Percentiles rank a stretch among this genome's conserved stretches.
Conservation (phyloP, 2,329 filamentous ascomycete species). For the Elsinoe perseae region DNA sequence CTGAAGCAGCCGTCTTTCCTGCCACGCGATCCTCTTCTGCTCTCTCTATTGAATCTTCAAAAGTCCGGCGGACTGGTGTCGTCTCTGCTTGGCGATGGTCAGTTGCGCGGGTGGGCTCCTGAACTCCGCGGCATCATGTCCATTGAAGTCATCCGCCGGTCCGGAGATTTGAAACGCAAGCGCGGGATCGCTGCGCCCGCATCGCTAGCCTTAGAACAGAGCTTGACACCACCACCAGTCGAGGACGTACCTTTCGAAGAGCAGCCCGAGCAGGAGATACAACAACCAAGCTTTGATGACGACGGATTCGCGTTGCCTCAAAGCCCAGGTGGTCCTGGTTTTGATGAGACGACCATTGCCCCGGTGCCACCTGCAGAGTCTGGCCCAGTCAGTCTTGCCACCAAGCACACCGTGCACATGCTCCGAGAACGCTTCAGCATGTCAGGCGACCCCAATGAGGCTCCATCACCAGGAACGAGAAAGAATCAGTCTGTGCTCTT, state of each 20-base stretch:
- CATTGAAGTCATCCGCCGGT: conserved; percentile 66
- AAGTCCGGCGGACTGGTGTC: conserved; percentile 84
- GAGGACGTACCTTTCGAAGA: conserved; percentile 38
- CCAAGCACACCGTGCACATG: conserved; percentile 91
- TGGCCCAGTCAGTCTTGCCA: conserved; percentile 80
- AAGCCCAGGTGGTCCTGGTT: conserved; percentile 42
- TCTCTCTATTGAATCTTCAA: conserved; percentile 86
- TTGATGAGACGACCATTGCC: conserved; percentile 71
- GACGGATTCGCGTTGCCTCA: conserved; percentile 29
- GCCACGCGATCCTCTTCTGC: conserved; percentile 74
- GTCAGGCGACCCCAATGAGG: conserved; percentile 51
- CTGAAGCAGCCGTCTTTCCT: conserved; percentile 75
- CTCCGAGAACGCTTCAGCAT: conserved; percentile 70
- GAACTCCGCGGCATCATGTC: conserved; percentile 91
- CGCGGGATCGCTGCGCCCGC: conserved; percentile 75
- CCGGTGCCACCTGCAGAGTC: conserved; percentile 74
- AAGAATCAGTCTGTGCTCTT: conserved; percentile 74
- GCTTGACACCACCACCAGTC: conserved; percentile 41
- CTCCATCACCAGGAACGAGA: conserved; percentile 60
- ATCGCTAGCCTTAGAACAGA: conserved; percentile 51
- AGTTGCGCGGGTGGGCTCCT: conserved; percentile 71
- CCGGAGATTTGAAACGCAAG: conserved; percentile 85
- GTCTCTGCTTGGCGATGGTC: conserved; percentile 73
- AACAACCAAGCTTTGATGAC: conserved; percentile 22
- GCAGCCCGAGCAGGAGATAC: conserved; percentile 24